Percentiles rank a stretch among this genome's conserved stretches.
Evolutionary conservation across 1,139 yeast genomes (phyloP).

Genomic region (Hemisphaericaspora xylanilytica): DNA sequence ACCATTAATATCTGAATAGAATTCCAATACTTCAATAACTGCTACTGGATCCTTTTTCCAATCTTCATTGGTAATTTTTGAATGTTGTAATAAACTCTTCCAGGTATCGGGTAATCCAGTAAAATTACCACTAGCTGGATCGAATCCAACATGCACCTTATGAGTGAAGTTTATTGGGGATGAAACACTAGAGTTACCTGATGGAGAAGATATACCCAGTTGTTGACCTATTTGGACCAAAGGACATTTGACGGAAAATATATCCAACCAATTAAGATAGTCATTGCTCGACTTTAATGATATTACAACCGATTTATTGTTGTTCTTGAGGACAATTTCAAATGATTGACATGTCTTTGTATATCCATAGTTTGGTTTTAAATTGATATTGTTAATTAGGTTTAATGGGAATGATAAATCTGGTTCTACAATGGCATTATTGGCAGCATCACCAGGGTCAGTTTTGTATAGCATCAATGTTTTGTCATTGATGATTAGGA

Average conservation of each 20-base stretch:
- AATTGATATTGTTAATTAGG: conserved; percentile 37
- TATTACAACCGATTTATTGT: conserved; percentile 64
- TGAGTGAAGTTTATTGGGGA: conserved; percentile 79
- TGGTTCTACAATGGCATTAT: conserved; percentile 21
- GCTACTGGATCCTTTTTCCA: conserved; percentile 84
- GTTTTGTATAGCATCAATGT: conserved; percentile 72
- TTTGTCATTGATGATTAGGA: conserved; percentile 71
- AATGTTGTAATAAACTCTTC: conserved; percentile 71
- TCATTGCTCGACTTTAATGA: conserved; percentile 79
- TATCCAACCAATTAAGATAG: conserved; percentile 87
- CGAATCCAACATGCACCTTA: conserved; percentile 62
- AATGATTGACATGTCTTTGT: conserved; percentile 67
- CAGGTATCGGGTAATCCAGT: conserved; percentile 80
- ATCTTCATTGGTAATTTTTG: conserved; percentile 78
- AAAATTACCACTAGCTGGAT: conserved; percentile 66
- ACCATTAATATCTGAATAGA: conserved; percentile 56
- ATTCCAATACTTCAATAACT: conserved; percentile 88
- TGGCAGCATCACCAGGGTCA: conserved; percentile 36
- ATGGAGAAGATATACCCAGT: conserved; percentile 1
- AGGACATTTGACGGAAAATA: conserved; percentile 84
- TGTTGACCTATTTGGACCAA: conserved; percentile 40
- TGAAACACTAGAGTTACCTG: conserved; percentile 41
- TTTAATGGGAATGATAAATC: conserved; percentile 44
- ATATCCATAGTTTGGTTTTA: conserved; percentile 44
- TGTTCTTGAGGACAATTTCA: conserved; percentile 67